Conservation (phyloP, 306 rosid genomes). For the Vigna nakashimae region DNA sequence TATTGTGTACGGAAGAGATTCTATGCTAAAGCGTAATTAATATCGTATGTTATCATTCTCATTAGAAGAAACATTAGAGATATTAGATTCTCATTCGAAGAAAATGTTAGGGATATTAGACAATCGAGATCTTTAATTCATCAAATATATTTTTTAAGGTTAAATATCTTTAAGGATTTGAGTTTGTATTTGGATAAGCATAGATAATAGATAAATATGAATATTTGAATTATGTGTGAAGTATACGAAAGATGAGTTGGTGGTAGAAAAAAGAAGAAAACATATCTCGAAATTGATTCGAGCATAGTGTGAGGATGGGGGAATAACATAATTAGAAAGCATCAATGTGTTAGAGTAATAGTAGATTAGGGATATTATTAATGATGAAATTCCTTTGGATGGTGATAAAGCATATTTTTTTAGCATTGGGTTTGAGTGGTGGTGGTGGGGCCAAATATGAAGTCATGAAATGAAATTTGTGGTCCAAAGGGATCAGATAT, state of each 20-base stretch:
- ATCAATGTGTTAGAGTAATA: not conserved
- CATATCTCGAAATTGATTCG: not conserved
- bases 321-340: not conserved
- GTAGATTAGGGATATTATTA: not conserved
- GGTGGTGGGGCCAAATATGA: conserved; percentile 4
- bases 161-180: no score
- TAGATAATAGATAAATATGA: not conserved
- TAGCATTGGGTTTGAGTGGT: not conserved
- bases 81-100: no score
- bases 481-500: conserved; percentile 27
- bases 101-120: no score
- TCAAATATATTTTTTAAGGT: no score
- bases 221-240: no score
- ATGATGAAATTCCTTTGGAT: conserved; percentile 25
- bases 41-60: no score
- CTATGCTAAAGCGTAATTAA: no score
- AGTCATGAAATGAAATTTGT: conserved; percentile 26
- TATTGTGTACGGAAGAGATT: no score
- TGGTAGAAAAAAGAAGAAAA: not conserved
- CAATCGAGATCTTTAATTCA: no score
- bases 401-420: not conserved
- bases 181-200: not conserved
- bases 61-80: no score
- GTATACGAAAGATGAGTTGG: no score
- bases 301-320: conserved; percentile 3